Evolutionary conservation across 306 rosid species (phyloP), one percentile per base, ranked within the genome.

Genomic region (Cicer judaicum): DNA sequence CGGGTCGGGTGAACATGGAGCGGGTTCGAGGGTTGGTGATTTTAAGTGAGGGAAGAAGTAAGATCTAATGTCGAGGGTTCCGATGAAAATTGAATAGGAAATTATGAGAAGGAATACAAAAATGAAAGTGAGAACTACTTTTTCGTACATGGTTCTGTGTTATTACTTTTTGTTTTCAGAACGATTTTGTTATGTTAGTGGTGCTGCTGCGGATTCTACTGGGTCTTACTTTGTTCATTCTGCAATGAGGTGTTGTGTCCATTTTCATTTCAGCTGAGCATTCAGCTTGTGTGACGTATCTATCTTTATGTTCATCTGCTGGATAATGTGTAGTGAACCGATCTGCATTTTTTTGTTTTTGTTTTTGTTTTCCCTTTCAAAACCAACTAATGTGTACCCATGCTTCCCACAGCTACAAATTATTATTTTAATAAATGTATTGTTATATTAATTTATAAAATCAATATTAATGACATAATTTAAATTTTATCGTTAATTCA

Each of bases 31-130:
- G 4, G 76, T 13, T 24, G 67, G 76, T 14, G 85, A 82, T 66
- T 85, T 80, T 1, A 80, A 73, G 18, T 68, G 71, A 2, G 96
- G 93, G 80, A 82, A 73, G 91, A 90, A 94, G 77, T 89, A 86
- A 10, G 97, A 86, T 72, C 97, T 80, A 76, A 89, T 54, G 52
- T 92, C 96, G 38, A 82, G 75, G 21, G 85, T 75, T 65, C 93
- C 92, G 16, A 86, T 83, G 78, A 82, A 88, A 57, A 92, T 67
- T 11, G 92, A 84, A 91, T 83, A 94, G 5, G 91, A 82, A 72
- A 89, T 7, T 38, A 92, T 36, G 63, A 92, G 89, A 1, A 92
- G 56, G 63, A 85, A 1, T 5, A 87, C 78, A 70, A 89, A 84
- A 7, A 68, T 12, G 81, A 94, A 60, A 7, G 83, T 82, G 21